These are phyloP conservation scores for Cicer judaicum DNA, from an alignment of 306 rosid species.

Conservation along the genomic window DNA sequence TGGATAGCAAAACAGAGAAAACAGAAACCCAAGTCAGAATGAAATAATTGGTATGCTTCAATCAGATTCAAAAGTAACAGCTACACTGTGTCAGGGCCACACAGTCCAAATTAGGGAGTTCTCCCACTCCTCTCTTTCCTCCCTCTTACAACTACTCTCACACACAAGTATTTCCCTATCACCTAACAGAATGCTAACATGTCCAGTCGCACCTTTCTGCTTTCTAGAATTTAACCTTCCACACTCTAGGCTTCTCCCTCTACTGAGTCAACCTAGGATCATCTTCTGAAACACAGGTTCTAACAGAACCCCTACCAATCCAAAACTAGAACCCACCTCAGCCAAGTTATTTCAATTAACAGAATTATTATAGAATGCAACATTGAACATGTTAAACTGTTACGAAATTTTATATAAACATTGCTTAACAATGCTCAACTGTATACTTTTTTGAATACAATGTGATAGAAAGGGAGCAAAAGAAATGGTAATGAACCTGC, in stretches of 20 bases:
- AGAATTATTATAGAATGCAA: constrained; percentile 14
- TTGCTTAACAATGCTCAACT: constrained; percentile 30
- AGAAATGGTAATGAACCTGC: constrained; percentile 57
- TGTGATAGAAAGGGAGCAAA: constrained; percentile 20
- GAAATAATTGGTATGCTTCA: neutral
- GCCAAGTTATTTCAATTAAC: constrained; percentile 15
- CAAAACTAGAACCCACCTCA: constrained; percentile 28
- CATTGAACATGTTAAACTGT: constrained; percentile 10
- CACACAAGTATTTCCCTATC: neutral
- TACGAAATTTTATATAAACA: constrained; percentile 27
- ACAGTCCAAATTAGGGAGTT: neutral
- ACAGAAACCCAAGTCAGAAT: neutral
- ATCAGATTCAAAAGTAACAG: neutral
- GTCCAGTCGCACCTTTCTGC: neutral
- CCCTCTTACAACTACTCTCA: neutral
- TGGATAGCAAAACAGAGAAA: neutral
- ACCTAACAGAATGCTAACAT: neutral
- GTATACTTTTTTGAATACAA: neutral
- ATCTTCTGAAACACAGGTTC: constrained; percentile 1
- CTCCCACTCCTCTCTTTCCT: neutral
- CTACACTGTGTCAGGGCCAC: neutral
- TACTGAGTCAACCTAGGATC: neutral
- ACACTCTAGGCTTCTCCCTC: neutral
- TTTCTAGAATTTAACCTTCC: neutral
- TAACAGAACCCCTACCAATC: constrained; percentile 6